phyloP scores from a whole-genome alignment of 108 stramenopile genomes.

The Cyclotella sp. region DNA sequence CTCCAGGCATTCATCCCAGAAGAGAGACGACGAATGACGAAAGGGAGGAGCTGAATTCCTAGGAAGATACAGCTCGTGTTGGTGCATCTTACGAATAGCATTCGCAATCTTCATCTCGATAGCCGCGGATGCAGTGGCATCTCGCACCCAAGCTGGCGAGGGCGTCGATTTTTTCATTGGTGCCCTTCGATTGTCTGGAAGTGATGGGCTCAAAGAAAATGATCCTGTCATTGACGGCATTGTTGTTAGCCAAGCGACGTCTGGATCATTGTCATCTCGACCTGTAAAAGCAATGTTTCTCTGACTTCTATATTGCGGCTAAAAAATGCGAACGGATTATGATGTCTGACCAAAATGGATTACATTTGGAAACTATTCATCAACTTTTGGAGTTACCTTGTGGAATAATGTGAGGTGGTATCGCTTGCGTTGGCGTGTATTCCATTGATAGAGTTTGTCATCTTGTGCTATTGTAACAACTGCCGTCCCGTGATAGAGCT shows the following conservation, averaged over 20 bases:
- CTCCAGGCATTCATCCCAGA: slow-evolving; percentile 53
- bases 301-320: slow-evolving; percentile 28
- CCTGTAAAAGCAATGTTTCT: not conserved
- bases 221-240: slow-evolving; percentile 46
- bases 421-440: slow-evolving; percentile 42
- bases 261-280: slow-evolving; percentile 8
- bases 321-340: too few relatives aligned
- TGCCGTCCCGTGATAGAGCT: slow-evolving; percentile 38
- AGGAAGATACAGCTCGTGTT: slow-evolving; percentile 20
- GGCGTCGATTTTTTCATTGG: not conserved
- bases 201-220: slow-evolving; percentile 19
- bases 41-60: slow-evolving; percentile 1
- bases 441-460: slow-evolving; percentile 49
- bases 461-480: slow-evolving; percentile 28
- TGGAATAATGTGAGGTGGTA: slow-evolving; percentile 46
- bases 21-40: slow-evolving; percentile 25
- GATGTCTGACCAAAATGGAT: too few relatives aligned
- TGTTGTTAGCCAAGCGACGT: slow-evolving; percentile 34
- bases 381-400: not conserved
- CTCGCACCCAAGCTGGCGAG: too few relatives aligned
- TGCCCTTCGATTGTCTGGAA: not conserved
- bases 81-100: slow-evolving; percentile 24
- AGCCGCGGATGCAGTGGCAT: too few relatives aligned
- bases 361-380: too few relatives aligned
- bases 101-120: slow-evolving; percentile 26